A percentile compares a stretch with the other conserved stretches of the same genome.
Evolutionary conservation across 495 filamentous ascomycete species (phyloP).

Genomic region (Parachaetomium inaequale): DNA sequence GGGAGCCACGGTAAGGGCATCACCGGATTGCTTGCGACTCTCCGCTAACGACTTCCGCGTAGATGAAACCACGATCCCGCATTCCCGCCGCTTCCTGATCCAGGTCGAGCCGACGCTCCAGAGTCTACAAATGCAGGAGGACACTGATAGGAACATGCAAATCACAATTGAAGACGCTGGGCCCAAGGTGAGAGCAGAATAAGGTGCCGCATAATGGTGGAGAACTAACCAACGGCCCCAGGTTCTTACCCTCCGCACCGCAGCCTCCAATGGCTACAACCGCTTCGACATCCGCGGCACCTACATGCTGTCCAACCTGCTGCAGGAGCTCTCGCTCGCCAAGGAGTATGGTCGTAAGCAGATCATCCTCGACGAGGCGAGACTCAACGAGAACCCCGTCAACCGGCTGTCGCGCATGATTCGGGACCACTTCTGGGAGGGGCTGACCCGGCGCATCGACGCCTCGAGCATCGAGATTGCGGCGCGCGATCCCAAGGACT

Average conservation of each 20-base stretch:
- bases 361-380: slow-evolving; percentile 80
- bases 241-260: slow-evolving; percentile 75
- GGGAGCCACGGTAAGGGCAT: slow-evolving; percentile 46
- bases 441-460: slow-evolving; percentile 83
- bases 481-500: slow-evolving; percentile 84
- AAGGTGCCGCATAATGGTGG: neutral
- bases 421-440: slow-evolving; percentile 83
- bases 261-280: slow-evolving; percentile 79
- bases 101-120: slow-evolving; percentile 72
- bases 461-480: slow-evolving; percentile 80
- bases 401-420: slow-evolving; percentile 81
- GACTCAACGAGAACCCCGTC: slow-evolving; percentile 89
- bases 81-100: slow-evolving; percentile 68
- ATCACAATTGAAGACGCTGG: slow-evolving; percentile 96
- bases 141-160: slow-evolving; percentile 86
- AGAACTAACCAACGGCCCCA: slow-evolving; percentile 11
- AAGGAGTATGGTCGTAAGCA: slow-evolving; percentile 78
- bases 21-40: neutral
- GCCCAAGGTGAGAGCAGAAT: slow-evolving; percentile 65
- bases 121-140: slow-evolving; percentile 71
- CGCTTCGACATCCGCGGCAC: slow-evolving; percentile 84
- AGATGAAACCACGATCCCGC: slow-evolving; percentile 46
- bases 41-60: neutral
- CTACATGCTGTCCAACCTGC: slow-evolving; percentile 91
- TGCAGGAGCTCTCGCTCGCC: slow-evolving; percentile 90